These are phyloP conservation scores for Fraxinus sp. DNA, from an alignment of 305 asterid genomes.

Conservation along the genomic window DNA sequence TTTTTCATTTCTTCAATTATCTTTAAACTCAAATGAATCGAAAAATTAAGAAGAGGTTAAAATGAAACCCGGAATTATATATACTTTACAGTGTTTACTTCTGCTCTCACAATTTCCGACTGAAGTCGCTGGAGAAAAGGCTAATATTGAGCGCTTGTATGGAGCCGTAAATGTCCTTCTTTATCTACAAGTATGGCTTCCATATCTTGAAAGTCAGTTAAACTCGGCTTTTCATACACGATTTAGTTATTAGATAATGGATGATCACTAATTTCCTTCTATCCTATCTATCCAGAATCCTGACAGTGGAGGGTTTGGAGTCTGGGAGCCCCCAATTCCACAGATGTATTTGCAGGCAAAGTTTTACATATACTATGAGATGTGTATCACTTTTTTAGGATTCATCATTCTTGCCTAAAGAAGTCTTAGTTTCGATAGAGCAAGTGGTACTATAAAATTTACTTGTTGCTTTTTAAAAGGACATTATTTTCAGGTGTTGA, in stretches of 20 bases:
- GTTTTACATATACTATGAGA: background rate
- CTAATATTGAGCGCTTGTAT: conserved; percentile 47
- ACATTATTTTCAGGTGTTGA: conserved; percentile 41
- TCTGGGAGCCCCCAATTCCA: conserved; percentile 88
- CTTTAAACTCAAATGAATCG: background rate
- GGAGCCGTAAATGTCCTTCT: conserved; percentile 68
- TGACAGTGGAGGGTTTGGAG: conserved; percentile 67
- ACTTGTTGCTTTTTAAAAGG: background rate
- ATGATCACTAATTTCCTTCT: background rate
- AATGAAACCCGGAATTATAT: background rate
- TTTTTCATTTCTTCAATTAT: background rate
- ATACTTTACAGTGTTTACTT: conserved; percentile 45
- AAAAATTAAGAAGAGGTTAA: background rate
- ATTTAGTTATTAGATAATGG: background rate
- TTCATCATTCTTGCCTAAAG: background rate
- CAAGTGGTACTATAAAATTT: background rate
- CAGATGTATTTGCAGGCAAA: conserved; percentile 65
- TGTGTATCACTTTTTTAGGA: background rate
- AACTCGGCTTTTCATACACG: background rate
- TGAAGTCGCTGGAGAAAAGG: conserved; percentile 58
- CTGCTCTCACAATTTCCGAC: conserved; percentile 60
- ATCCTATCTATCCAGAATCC: conserved; percentile 47
- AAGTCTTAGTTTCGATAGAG: background rate
- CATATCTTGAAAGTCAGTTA: background rate
- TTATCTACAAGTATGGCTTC: conserved; percentile 50